phyloP scores from a whole-genome alignment of 129 eudicot species.

The Lactuca sativa region DNA sequence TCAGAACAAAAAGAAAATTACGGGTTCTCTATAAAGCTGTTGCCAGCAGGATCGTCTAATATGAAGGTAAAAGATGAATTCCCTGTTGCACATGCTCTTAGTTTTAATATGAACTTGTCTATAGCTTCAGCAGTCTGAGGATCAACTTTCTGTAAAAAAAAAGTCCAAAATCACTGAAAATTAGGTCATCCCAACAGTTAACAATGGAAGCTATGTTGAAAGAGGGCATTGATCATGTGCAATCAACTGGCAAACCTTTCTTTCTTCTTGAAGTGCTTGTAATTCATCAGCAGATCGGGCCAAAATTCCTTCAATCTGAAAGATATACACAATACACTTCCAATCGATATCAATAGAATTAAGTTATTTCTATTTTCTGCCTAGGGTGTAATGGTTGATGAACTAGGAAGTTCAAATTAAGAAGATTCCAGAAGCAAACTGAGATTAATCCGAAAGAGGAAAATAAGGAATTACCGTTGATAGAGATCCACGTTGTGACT shows the following conservation, averaged over 20 bases:
- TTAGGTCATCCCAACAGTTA: conserved; percentile 8
- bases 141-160: conserved; percentile 77
- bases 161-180: conserved; percentile 4
- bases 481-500: conserved; percentile 94
- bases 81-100: conserved; percentile 72
- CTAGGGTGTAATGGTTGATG: neutral
- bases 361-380: conserved; percentile 15
- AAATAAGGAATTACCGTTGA: conserved; percentile 61
- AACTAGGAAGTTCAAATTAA: neutral
- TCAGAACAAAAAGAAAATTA: conserved; percentile 28
- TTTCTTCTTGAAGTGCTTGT: conserved; percentile 88
- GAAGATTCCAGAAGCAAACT: neutral
- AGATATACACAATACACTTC: conserved; percentile 7
- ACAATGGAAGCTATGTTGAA: neutral
- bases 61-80: conserved; percentile 66
- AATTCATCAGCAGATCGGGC: conserved; percentile 68
- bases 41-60: conserved; percentile 94
- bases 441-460: neutral
- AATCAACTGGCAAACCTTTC: conserved; percentile 52
- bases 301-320: conserved; percentile 86
- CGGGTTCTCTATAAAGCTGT: conserved; percentile 95
- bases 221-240: neutral
- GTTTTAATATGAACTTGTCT: conserved; percentile 61
- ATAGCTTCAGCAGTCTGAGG: conserved; percentile 79
- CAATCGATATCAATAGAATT: conserved; percentile 4